These are phyloP conservation scores for Syzygium oleosum DNA, from an alignment of 345 rosid genomes.

Conservation along the genomic window DNA sequence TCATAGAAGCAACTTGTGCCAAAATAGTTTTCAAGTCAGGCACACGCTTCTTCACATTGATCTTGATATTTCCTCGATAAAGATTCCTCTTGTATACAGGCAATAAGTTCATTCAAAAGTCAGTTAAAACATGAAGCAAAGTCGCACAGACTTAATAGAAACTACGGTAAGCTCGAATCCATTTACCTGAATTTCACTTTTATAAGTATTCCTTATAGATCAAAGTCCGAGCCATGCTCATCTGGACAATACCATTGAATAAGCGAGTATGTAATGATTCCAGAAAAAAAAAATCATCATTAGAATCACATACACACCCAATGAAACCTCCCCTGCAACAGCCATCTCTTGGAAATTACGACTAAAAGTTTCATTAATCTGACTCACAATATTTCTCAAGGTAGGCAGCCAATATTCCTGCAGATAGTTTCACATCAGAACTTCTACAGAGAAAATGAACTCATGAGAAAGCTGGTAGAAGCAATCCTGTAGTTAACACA, in stretches of 20 bases:
- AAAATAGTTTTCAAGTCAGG: background rate
- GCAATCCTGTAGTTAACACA: background rate
- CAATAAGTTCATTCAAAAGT: background rate
- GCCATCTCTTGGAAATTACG: too few relatives aligned
- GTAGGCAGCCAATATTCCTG: constrained; percentile 90
- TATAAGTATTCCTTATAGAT: constrained; percentile 76
- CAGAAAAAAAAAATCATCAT: background rate
- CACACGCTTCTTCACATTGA: background rate
- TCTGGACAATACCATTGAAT: constrained; percentile 25
- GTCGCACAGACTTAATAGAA: background rate
- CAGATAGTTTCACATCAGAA: background rate
- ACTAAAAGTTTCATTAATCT: too few relatives aligned
- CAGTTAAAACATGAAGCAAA: background rate
- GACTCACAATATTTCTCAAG: constrained; percentile 69
- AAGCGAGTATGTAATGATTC: constrained; percentile 1
- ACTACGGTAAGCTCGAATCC: background rate
- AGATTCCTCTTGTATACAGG: background rate
- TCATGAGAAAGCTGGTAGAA: background rate
- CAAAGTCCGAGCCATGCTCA: constrained; percentile 77
- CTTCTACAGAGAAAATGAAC: background rate
- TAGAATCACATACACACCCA: constrained; percentile 30
- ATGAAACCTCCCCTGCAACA: too few relatives aligned
- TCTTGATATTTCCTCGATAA: background rate
- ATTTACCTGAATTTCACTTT: constrained; percentile 84
- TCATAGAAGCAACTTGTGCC: background rate